Evolutionary conservation across 2,329 filamentous ascomycete species (phyloP).

Genomic region (Neopestalotiopsis clavispora): DNA sequence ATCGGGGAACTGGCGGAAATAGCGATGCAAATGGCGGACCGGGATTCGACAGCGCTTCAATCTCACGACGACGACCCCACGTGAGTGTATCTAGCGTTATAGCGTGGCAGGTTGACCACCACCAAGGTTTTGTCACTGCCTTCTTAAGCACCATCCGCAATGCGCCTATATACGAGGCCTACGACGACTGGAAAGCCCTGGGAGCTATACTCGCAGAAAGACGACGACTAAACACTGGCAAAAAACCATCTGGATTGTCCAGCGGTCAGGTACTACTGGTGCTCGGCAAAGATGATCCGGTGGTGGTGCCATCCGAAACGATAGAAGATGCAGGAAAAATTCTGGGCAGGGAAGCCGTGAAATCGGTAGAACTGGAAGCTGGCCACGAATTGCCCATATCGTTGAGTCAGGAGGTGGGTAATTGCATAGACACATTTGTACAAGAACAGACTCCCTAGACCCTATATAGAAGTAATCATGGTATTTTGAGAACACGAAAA

Average conservation of each 20-base stretch:
- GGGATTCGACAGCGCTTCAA: slow-evolving; percentile 49
- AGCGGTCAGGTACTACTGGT: slow-evolving; percentile 65
- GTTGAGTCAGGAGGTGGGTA: slow-evolving; percentile 61
- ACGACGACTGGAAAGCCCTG: slow-evolving; percentile 65
- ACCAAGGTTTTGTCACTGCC: slow-evolving; percentile 70
- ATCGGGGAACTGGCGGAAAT: slow-evolving; percentile 30
- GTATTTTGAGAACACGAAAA: too few species aligned
- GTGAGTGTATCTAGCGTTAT: slow-evolving; percentile 68
- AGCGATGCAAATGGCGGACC: slow-evolving; percentile 42
- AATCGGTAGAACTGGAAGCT: slow-evolving; percentile 61
- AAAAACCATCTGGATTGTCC: slow-evolving; percentile 39
- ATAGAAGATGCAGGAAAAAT: slow-evolving; percentile 62
- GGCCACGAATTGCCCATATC: slow-evolving; percentile 75
- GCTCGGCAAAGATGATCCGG: slow-evolving; percentile 68
- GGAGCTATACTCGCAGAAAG: slow-evolving; percentile 51
- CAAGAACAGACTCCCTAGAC: neutral
- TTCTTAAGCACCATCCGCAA: slow-evolving; percentile 75
- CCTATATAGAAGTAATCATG: neutral
- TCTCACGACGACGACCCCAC: slow-evolving; percentile 56
- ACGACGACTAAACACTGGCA: slow-evolving; percentile 37
- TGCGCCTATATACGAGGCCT: slow-evolving; percentile 70
- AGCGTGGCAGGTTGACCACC: slow-evolving; percentile 70
- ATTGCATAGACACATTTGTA: slow-evolving; percentile 9
- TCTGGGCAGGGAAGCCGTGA: slow-evolving; percentile 61
- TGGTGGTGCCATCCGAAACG: slow-evolving; percentile 70